Evolutionary conservation across 129 eudicot genomes (phyloP), one percentile per base, ranked within the genome.

Genomic region (Ambrosia trifida): DNA sequence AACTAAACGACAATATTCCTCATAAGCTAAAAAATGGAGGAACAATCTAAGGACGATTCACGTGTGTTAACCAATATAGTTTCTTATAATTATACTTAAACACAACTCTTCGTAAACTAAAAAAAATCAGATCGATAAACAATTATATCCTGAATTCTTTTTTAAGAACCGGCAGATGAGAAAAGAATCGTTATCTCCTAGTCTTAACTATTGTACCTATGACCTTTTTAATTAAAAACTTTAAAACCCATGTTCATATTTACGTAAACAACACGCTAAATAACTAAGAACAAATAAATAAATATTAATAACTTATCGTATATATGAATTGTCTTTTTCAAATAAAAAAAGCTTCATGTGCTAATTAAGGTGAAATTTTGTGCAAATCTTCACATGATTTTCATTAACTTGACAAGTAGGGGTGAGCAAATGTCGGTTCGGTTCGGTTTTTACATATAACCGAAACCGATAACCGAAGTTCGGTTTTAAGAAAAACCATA

Each of bases 91-190:
- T 64, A 11, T 24, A 70, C 12, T 58, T 43, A 41, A 38, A 30
- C 41, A 70, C 41, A 50, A 4, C 66, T 50, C 72, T 70, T 63
- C 50, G 7, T 46, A 24, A 33, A 13, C 18, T 61, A 10, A 33
- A 60, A 63, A 7, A 68, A 33, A 31, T 0, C 2, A 43, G 71
- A 36, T 33, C 41, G n/a, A 32, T 75, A 46, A 76, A 2, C 54
- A 5, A 51, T 63, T 18, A 16, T 44, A 43, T 14, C 9, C 9
- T 50, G 46, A 40, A 44, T 70, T 66, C 32, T 16, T 18, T 40
- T 35, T 76, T 51, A 80, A 68, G 46, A 69, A 80, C 72, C 80
- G 80, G 69, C 83, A 80, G 53, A 61, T 52, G 59, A 54, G 32
- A 40, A 18, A 73, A 64, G 38, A 44, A 74, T 51, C 50, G 24